These are phyloP conservation scores for Malus hybrid DNA, from an alignment of 331 rosid species.

Conservation along the genomic window DNA sequence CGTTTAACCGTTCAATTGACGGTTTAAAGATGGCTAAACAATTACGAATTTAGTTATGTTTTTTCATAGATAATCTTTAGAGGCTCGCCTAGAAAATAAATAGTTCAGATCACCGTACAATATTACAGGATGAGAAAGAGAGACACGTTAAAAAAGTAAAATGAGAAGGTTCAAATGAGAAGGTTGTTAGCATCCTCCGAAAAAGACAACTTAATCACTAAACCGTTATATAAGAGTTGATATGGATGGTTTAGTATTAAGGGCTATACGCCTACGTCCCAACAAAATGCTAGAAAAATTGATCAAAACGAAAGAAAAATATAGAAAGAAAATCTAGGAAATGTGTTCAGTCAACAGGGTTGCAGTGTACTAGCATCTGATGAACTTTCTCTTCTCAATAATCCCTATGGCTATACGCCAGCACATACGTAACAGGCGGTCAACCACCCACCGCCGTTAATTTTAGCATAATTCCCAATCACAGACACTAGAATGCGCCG, in stretches of 20 bases:
- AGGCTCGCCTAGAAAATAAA: not conserved
- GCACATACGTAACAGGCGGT: constrained; percentile 6
- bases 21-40: not conserved
- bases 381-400: too few relatives aligned
- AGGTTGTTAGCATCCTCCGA: too few relatives aligned
- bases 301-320: not conserved
- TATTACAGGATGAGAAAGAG: too few relatives aligned
- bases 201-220: too few relatives aligned
- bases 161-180: too few relatives aligned
- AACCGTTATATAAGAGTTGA: not conserved
- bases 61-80: not conserved
- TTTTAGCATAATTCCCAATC: not conserved
- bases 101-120: too few relatives aligned
- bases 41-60: not conserved
- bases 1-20: too few relatives aligned
- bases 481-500: not conserved
- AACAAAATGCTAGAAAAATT: not conserved
- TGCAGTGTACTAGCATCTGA: not conserved
- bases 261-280: not conserved
- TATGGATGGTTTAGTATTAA: not conserved
- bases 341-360: not conserved
- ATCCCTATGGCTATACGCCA: not conserved
- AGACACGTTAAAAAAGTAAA: not conserved
- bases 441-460: not conserved
- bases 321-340: not conserved